Evolutionary conservation across 177 flowering plant genomes (phyloP).

Genomic region (Vitis hybrid): DNA sequence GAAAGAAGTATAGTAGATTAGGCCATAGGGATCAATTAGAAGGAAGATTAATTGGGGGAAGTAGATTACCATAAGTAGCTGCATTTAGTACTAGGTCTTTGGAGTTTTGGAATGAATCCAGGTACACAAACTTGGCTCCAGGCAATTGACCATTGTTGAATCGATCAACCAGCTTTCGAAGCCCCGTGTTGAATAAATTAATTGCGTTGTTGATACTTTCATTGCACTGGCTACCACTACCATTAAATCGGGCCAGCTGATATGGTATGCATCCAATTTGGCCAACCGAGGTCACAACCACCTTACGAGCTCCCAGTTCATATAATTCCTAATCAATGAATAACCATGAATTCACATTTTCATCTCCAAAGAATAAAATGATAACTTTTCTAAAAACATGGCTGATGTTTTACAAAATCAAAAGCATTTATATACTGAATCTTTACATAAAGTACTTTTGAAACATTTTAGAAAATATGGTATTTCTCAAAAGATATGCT

Average conservation of each 20-base stretch:
- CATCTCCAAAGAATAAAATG: too few relatives aligned
- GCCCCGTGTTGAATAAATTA: slow-evolving; percentile 53
- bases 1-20: too few relatives aligned
- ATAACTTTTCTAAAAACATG: too few relatives aligned
- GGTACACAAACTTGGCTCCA: slow-evolving; percentile 61
- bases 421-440: background rate
- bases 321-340: slow-evolving; percentile 42
- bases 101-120: slow-evolving; percentile 44
- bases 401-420: background rate
- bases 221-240: slow-evolving; percentile 52
- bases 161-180: slow-evolving; percentile 40
- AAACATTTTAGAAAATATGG: too few relatives aligned
- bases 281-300: slow-evolving; percentile 62
- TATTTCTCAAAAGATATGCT: background rate
- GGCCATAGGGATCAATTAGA: too few relatives aligned
- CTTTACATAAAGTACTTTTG: too few relatives aligned
- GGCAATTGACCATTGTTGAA: slow-evolving; percentile 53
- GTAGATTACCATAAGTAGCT: slow-evolving; percentile 39
- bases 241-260: slow-evolving; percentile 53
- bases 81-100: slow-evolving; percentile 43
- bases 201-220: slow-evolving; percentile 61
- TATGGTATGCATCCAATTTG: slow-evolving; percentile 85
- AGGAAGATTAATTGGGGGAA: background rate
- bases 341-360: background rate
- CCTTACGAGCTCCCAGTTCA: slow-evolving; percentile 64